Base-by-base conservation (phyloP, 176 grass and related monocot species). In the Typha latifolia region DNA sequence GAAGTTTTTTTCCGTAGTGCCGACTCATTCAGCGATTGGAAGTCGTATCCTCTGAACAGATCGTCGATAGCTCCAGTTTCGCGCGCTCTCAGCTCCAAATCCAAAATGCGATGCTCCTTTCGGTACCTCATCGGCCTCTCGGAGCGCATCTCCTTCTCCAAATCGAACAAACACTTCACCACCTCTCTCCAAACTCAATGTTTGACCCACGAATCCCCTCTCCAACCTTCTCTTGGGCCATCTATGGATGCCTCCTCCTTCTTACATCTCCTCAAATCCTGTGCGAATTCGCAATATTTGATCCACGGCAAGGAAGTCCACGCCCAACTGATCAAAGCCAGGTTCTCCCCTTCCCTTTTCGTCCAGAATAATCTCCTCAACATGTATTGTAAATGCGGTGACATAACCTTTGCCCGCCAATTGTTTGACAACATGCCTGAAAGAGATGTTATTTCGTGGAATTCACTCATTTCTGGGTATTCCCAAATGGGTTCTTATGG, bases 371-470 rank as follows among this genome's bases (percentile, higher is more conserved):
- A 72, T 48, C 82, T 89, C 74, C 85, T 83, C 3, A 64, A 56
- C 0, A 69, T 78, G 4, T 85, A 89, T 51, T 76, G 85, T 26
- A 75, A 80, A 76, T 69, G 59, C 24, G 66, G 66, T 7, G 73
- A 66, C 4, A n/a, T 72, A 0, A 0, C 14, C 11, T 14, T n/a
- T 14, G 77, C 85, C 12, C 70, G 70, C 23, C 68, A 21, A 59
- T 34, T 94, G 85, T 76, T 95, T 48, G 90, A 95, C 72, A 69
- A 80, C 79, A 59, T 76, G 50, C 50, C 47, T 19, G 13, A 11
- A 11, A 53, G 55, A 47, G 82, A 86, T 71, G 62, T 77, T 43
- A 82, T 89, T 14, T 89, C 90, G 43, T 94, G 77, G 63, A 94
- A 89, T 64, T 71, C 81, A 12, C 73, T 89, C 68, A 81, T 95